These are phyloP conservation scores for Phytophthora hibernalis DNA, from an alignment of 352 stramenopile species.

Conservation along the genomic window DNA sequence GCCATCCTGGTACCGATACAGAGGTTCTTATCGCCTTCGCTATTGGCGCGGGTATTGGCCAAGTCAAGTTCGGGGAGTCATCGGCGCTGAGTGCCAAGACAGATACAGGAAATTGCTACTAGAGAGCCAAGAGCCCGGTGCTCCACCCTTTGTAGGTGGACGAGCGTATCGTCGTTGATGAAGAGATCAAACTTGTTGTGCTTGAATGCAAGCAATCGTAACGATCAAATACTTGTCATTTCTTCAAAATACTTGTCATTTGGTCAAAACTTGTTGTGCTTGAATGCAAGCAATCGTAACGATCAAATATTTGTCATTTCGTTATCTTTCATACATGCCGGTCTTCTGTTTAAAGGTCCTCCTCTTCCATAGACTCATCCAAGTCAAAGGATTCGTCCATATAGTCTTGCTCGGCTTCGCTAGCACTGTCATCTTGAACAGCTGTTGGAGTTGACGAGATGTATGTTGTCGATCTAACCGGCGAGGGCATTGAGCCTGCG, in stretches of 20 bases:
- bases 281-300: no score
- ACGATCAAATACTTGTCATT: background rate
- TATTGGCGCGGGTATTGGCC: slow-evolving; percentile 56
- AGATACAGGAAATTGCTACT: slow-evolving; percentile 70
- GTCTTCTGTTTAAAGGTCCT: slow-evolving; percentile 39
- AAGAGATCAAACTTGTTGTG: background rate
- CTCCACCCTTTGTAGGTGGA: slow-evolving; percentile 56
- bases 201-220: slow-evolving; percentile 13
- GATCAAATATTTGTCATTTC: background rate
- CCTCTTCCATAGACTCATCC: slow-evolving; percentile 75
- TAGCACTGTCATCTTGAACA: slow-evolving; percentile 22
- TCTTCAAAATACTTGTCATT: background rate
- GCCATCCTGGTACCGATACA: slow-evolving; percentile 39
- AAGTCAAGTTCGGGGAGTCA: slow-evolving; percentile 81
- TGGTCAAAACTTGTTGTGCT: background rate
- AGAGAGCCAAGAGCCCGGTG: slow-evolving; percentile 44
- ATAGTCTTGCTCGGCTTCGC: slow-evolving; percentile 57
- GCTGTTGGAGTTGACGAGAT: slow-evolving; percentile 1
- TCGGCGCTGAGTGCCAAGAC: slow-evolving; percentile 47
- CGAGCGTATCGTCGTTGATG: slow-evolving; percentile 31
- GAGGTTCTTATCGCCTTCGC: slow-evolving; percentile 58
- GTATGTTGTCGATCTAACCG: slow-evolving; percentile 4
- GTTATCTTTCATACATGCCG: slow-evolving; percentile 16
- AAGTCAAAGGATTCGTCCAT: slow-evolving; percentile 80
- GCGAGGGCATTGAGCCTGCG: slow-evolving; percentile 12